Evolutionary conservation across 805 yeast genomes (phyloP).

Genomic region (Myxozyma nipponensis): DNA sequence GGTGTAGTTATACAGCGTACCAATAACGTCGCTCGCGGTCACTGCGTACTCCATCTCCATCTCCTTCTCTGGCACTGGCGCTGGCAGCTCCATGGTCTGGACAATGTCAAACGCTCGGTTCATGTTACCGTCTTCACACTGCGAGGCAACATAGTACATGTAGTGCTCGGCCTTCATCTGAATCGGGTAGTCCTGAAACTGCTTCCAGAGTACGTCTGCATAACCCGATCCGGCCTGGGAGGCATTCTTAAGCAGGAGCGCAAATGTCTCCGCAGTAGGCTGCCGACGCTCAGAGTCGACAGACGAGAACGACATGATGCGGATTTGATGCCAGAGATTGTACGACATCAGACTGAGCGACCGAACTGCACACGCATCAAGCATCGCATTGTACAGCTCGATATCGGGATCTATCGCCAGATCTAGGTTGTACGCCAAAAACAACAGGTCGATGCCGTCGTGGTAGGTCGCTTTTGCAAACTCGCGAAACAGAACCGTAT

Average conservation of each 20-base stretch:
- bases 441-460: constrained; percentile 63
- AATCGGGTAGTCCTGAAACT: constrained; percentile 50
- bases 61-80: constrained; percentile 34
- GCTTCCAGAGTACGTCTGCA: constrained; percentile 60
- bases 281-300: constrained; percentile 4
- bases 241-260: constrained; percentile 62
- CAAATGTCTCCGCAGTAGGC: constrained; percentile 58
- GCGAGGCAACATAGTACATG: constrained; percentile 62
- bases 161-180: constrained; percentile 51
- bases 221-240: constrained; percentile 52
- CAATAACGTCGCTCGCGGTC: constrained; percentile 43
- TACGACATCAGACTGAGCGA: constrained; percentile 52
- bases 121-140: constrained; percentile 61
- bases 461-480: constrained; percentile 58
- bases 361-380: constrained; percentile 62
- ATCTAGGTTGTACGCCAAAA: constrained; percentile 62
- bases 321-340: constrained; percentile 57
- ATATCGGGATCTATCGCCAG: constrained; percentile 52
- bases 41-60: constrained; percentile 4
- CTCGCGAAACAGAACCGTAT: constrained; percentile 54
- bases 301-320: constrained; percentile 50
- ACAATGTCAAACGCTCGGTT: constrained; percentile 54
- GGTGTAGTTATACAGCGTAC: constrained; percentile 47
- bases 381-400: constrained; percentile 54
- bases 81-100: constrained; percentile 47